Conservation (phyloP, 371 early-diverging fungal species). For the Capniomyces stellatus region DNA sequence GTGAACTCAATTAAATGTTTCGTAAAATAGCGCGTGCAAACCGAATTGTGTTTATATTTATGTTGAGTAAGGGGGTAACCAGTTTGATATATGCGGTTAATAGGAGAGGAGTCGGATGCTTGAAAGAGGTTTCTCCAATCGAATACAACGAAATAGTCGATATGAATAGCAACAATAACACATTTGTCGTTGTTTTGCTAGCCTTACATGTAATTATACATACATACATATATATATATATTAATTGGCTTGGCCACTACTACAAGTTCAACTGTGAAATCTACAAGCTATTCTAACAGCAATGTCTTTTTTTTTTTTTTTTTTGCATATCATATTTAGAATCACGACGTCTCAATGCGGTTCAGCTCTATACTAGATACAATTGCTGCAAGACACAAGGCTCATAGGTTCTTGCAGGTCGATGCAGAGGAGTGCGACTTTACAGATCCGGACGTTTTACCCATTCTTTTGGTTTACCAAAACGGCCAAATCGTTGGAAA, state of each 20-base stretch:
- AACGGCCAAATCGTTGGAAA: slow-evolving; percentile 10
- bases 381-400: slow-evolving; percentile 1
- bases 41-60: no score
- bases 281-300: no score
- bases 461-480: slow-evolving; percentile 18
- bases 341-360: slow-evolving; percentile 4
- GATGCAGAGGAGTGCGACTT: slow-evolving; percentile 17
- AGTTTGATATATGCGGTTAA: not conserved
- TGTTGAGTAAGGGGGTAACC: no score
- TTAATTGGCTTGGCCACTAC: no score
- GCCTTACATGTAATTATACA: slow-evolving; percentile 3
- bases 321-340: not conserved
- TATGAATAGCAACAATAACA: slow-evolving; percentile 3
- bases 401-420: slow-evolving; percentile 13
- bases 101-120: slow-evolving; percentile 1
- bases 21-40: no score
- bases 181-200: slow-evolving; percentile 5
- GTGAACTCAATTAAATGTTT: no score
- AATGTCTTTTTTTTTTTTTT: not conserved
- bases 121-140: slow-evolving; percentile 9
- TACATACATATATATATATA: not conserved
- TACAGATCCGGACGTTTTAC: slow-evolving; percentile 13
- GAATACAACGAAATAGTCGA: slow-evolving; percentile 23
- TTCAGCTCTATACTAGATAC: slow-evolving; percentile 5
- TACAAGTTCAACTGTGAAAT: no score